Evolutionary conservation across 129 eudicot genomes (phyloP).

Genomic region (Artemisia argyi): DNA sequence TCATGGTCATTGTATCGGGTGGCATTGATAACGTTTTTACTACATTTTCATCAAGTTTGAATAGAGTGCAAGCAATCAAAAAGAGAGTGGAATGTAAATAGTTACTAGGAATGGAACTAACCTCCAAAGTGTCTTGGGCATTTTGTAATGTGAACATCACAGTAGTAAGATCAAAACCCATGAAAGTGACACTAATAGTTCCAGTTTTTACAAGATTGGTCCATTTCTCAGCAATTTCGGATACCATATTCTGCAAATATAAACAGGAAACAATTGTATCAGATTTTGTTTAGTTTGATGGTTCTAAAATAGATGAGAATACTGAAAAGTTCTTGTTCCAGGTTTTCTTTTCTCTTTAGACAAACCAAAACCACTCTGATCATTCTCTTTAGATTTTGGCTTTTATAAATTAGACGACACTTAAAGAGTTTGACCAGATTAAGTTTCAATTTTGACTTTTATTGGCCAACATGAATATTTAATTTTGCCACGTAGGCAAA

Average conservation of each 20-base stretch:
- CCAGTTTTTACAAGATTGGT: constrained; percentile 76
- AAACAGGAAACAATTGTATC: neutral
- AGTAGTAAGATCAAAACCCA: constrained; percentile 74
- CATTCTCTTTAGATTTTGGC: no score
- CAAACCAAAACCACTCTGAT: no score
- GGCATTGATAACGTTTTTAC: neutral
- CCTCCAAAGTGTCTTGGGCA: constrained; percentile 83
- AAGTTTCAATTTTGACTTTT: no score
- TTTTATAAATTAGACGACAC: no score
- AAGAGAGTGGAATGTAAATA: neutral
- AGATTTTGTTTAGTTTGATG: constrained; percentile 1
- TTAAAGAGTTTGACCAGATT: no score
- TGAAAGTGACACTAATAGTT: constrained; percentile 62
- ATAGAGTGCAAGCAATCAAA: neutral
- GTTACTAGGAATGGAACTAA: constrained; percentile 22
- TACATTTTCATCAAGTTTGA: neutral
- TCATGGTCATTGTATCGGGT: neutral
- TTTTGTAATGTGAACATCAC: constrained; percentile 83
- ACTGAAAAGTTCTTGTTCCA: no score
- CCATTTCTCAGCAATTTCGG: constrained; percentile 79
- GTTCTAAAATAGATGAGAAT: no score
- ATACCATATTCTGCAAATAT: constrained; percentile 58
- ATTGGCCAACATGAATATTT: no score
- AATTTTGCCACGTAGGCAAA: no score
- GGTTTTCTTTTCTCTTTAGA: no score